A percentile compares a stretch with the other conserved stretches of the same genome.
Evolutionary conservation across 805 yeast species (phyloP).

Genomic region (Candida endomychidarum): DNA sequence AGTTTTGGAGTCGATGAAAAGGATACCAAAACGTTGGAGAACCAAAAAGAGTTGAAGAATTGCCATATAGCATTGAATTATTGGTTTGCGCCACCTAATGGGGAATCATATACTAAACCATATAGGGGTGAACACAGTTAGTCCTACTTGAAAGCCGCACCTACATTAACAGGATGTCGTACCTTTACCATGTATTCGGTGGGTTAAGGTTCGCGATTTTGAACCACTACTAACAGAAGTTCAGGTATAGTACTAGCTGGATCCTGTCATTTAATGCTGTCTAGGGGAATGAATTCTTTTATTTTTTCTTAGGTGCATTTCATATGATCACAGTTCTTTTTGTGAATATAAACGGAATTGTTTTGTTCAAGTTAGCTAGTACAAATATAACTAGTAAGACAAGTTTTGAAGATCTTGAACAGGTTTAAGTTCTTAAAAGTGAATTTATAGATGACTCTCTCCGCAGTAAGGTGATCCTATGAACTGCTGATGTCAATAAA

Average conservation of each 20-base stretch:
- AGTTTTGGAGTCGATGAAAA: too few species aligned
- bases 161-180: too few species aligned
- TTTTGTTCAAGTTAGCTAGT: conserved; percentile 5
- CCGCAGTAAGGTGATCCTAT: neutral
- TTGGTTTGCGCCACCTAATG: conserved; percentile 71
- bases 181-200: too few species aligned
- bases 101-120: conserved; percentile 26
- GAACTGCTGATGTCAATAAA: too few species aligned
- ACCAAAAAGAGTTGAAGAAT: conserved; percentile 12
- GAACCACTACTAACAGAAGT: too few species aligned
- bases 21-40: neutral
- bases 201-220: too few species aligned
- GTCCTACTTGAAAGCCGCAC: too few species aligned
- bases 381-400: neutral
- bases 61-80: conserved; percentile 68
- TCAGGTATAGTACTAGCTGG: too few species aligned
- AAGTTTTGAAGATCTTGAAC: conserved; percentile 3
- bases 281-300: too few species aligned
- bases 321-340: conserved; percentile 1
- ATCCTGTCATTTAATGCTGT: too few species aligned
- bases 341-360: neutral
- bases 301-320: too few species aligned
- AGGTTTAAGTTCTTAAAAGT: neutral
- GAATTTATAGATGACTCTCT: conserved; percentile 4
- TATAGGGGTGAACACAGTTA: conserved; percentile 50